phyloP scores from a whole-genome alignment of 345 rosid genomes.

The Gossypium rotundifolium region DNA sequence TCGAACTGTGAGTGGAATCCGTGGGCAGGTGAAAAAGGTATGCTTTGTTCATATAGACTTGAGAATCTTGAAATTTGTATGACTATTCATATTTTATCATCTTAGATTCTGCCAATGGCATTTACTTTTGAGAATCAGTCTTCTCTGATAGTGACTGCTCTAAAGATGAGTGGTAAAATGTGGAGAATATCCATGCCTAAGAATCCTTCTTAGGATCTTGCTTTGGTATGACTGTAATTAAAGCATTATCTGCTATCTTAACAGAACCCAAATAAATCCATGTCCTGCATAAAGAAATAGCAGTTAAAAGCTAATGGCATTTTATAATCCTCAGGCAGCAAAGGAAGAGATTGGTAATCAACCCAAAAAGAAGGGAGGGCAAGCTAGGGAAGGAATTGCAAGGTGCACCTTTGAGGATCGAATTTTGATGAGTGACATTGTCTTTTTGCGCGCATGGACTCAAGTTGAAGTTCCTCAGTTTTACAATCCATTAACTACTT shows the following conservation, averaged over 20 bases:
- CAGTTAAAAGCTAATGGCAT: neutral
- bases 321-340: constrained; percentile 48
- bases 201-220: neutral
- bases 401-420: constrained; percentile 98
- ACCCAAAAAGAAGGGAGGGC: constrained; percentile 59
- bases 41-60: neutral
- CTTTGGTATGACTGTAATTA: neutral
- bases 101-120: neutral
- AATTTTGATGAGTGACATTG: constrained; percentile 83
- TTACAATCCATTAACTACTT: constrained; percentile 78
- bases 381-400: constrained; percentile 68
- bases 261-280: neutral
- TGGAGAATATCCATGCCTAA: neutral
- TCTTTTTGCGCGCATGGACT: constrained; percentile 80
- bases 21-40: constrained; percentile 94
- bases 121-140: neutral
- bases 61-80: neutral
- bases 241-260: neutral
- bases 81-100: neutral
- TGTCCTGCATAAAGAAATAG: neutral
- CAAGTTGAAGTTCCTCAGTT: constrained; percentile 68
- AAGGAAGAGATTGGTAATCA: constrained; percentile 70
- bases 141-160: neutral
- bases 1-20: constrained; percentile 88
- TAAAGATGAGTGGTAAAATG: neutral